Conservation (phyloP, 768 basidiomycete species). For the Candolleomyces eurysporus region DNA sequence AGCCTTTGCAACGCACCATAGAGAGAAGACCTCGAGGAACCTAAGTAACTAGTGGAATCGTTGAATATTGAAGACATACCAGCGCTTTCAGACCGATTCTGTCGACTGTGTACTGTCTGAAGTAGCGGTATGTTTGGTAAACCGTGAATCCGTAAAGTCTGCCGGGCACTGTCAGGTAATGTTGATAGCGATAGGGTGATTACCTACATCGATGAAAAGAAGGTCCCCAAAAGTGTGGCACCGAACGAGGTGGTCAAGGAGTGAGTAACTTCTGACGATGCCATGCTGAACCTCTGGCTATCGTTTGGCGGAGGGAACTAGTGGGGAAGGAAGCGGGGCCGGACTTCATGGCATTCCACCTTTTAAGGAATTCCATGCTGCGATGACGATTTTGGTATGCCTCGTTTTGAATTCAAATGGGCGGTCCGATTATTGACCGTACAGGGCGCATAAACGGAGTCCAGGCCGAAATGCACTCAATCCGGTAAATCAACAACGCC, state of each 20-base stretch:
- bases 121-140: conserved; percentile 9
- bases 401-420: neutral
- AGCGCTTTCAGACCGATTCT: conserved; percentile 1
- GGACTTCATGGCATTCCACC: neutral
- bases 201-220: conserved; percentile 2
- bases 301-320: neutral
- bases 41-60: neutral
- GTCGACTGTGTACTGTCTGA: conserved; percentile 4
- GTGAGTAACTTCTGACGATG: neutral
- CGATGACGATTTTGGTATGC: neutral
- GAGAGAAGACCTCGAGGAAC: neutral
- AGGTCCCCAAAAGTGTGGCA: conserved; percentile 2
- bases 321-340: neutral
- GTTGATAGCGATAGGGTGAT: neutral
- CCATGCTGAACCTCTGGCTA: conserved; percentile 3
- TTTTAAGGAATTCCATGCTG: neutral
- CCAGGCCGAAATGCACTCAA: neutral
- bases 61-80: neutral
- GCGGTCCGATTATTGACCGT: conserved; percentile 6
- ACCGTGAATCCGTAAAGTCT: conserved; percentile 9
- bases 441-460: conserved; percentile 2
- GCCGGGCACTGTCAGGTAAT: neutral
- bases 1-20: neutral
- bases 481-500: neutral
- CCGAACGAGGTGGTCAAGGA: conserved; percentile 1